Evolutionary conservation across 345 rosid genomes (phyloP), one percentile per base, ranked within the genome.

Genomic region (Euphorbia tirucalli): DNA sequence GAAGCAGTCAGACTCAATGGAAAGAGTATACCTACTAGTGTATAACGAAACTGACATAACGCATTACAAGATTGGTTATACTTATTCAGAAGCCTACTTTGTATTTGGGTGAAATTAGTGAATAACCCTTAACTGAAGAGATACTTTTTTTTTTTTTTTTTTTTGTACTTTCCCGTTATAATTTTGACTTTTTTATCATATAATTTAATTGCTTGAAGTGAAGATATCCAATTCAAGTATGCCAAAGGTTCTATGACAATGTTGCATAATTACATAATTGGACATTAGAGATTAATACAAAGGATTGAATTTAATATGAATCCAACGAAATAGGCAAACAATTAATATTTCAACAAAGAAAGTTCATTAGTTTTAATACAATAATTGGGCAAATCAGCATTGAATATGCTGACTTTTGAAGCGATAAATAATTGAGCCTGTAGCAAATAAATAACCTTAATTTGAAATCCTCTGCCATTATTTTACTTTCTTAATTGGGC

Each of bases 191-290:
- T 13, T 54, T 9, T 6, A 24, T 21, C 14, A 37, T 52, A 35
- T 37, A 73, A 57, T 61, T 58, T 56, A 46, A 57, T 28, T 32
- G 66, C 32, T n/a, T n/a, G n/a, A n/a, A n/a, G n/a, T n/a, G n/a
- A n/a, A n/a, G n/a, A n/a, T n/a, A n/a, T n/a, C n/a, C n/a, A n/a
- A 60, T 24, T 4, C 46, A n/a, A 43, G 54, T 57, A 22, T 28
- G 73, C 28, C 64, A 54, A 25, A 41, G 56, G 61, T 16, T 72
- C 58, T 22, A 32, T 37, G 66, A 16, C 4, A 46, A 46, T 60
- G 8, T 56, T 44, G 4, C 0, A 31, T 30, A 8, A 22, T 22
- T 21, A 22, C 30, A 22, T 9, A 56, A 24, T 7, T 43, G 19
- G 19, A 46, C 48, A 44, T 19, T 19, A 44, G 35, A 31, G 60